These are phyloP conservation scores for Kodamaea derodonti DNA, from an alignment of 1,139 yeast species.

Conservation along the genomic window DNA sequence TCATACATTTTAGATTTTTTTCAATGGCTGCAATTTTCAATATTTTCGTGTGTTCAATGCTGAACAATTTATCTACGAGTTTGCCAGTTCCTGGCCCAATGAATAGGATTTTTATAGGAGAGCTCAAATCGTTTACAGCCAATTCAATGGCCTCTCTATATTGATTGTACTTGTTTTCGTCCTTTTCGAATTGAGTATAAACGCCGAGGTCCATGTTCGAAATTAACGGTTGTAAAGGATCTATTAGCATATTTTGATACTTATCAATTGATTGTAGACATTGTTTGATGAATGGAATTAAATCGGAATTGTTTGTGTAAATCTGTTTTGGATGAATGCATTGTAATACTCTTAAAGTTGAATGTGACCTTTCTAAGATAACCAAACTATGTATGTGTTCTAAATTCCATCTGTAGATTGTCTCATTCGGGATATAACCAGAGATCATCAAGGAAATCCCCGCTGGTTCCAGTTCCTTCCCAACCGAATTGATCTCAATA, in stretches of 20 bases:
- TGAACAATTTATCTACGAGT: slow-evolving; percentile 52
- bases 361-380: not conserved
- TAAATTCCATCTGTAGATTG: slow-evolving; percentile 1
- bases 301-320: not conserved
- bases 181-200: slow-evolving; percentile 69
- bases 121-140: slow-evolving; percentile 41
- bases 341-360: not conserved
- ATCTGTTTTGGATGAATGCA: slow-evolving; percentile 1
- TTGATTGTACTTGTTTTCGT: slow-evolving; percentile 58
- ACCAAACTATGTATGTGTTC: not conserved
- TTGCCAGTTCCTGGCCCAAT: slow-evolving; percentile 92
- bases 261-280: slow-evolving; percentile 1
- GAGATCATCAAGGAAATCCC: not conserved
- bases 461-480: too few relatives aligned
- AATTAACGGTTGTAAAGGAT: slow-evolving; percentile 70
- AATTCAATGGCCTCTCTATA: slow-evolving; percentile 63
- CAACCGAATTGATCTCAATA: too few relatives aligned
- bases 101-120: slow-evolving; percentile 40
- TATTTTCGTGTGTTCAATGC: slow-evolving; percentile 17
- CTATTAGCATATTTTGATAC: slow-evolving; percentile 13
- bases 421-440: not conserved
- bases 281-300: not conserved
- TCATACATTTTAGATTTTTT: slow-evolving; percentile 62
- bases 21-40: slow-evolving; percentile 45
- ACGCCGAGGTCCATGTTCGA: slow-evolving; percentile 54